Conservation (phyloP, 1,139 yeast genomes). For the Saccharomyces pastorianus region DNA sequence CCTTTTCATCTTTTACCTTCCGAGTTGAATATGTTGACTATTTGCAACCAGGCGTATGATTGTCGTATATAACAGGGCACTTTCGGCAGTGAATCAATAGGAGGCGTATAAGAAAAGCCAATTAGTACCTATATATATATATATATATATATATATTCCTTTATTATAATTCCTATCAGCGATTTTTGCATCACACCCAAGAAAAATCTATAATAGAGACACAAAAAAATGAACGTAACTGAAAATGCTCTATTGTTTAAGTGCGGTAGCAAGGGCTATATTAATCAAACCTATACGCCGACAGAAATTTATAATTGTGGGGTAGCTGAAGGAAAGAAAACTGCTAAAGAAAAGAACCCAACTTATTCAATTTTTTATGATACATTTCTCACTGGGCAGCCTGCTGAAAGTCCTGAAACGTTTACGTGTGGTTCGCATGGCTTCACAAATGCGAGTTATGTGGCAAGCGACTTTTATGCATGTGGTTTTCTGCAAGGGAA, state of each 20-base stretch:
- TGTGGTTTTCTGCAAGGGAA: neutral
- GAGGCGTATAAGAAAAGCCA: neutral
- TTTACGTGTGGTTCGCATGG: neutral
- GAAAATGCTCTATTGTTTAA: neutral
- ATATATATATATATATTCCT: too few species aligned
- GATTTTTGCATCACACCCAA: neutral
- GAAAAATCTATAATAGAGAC: neutral
- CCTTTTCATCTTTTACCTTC: neutral
- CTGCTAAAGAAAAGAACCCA: neutral
- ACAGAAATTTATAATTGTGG: neutral
- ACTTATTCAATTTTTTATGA: neutral
- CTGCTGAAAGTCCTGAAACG: neutral
- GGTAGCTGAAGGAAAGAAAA: neutral
- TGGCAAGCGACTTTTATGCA: neutral
- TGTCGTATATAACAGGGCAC: neutral
- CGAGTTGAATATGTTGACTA: neutral
- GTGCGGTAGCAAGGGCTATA: neutral
- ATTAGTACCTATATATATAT: too few species aligned
- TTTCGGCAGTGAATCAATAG: neutral
- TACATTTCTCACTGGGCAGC: neutral
- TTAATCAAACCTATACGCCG: neutral
- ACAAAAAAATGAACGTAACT: neutral
- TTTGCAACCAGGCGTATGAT: neutral
- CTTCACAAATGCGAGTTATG: neutral
- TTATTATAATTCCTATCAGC: too few species aligned